phyloP scores from a whole-genome alignment of 208 protist genomes.

The Trypanosoma brucei region DNA sequence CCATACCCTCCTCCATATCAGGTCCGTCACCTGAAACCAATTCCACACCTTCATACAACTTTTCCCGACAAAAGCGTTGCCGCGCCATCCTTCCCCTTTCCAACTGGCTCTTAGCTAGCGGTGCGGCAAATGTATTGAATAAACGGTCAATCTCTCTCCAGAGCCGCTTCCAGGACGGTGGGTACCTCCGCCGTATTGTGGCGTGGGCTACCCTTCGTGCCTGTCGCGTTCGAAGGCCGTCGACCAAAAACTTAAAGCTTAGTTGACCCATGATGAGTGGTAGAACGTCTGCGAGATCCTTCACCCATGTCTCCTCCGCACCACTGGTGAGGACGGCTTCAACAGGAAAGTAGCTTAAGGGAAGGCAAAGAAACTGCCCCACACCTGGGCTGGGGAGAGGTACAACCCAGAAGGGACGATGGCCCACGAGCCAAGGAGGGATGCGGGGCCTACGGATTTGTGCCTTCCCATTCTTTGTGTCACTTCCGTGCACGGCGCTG shows the following conservation, averaged over 20 bases:
- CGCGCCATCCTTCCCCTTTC: slow-evolving; percentile 9
- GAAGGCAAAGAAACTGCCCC: slow-evolving; percentile 33
- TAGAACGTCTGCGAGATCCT: slow-evolving; percentile 17
- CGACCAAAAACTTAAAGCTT: slow-evolving; percentile 4
- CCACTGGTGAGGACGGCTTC: slow-evolving; percentile 45
- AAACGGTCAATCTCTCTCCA: slow-evolving; percentile 24
- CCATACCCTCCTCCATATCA: slow-evolving; percentile 16
- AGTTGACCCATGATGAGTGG: slow-evolving; percentile 8
- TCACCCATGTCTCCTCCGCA: slow-evolving; percentile 43
- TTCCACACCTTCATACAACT: slow-evolving; percentile 18
- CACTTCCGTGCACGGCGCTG: slow-evolving; percentile 1
- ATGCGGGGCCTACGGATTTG: background rate
- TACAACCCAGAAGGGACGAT: slow-evolving; percentile 24
- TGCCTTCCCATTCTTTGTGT: too few relatives aligned
- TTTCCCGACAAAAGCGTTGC: slow-evolving; percentile 22
- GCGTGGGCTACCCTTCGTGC: background rate
- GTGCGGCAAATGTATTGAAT: slow-evolving; percentile 13
- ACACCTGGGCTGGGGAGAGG: slow-evolving; percentile 3
- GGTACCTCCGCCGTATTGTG: slow-evolving; percentile 4
- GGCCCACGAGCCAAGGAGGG: slow-evolving; percentile 19
- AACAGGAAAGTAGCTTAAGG: slow-evolving; percentile 66
- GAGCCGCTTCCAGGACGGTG: slow-evolving; percentile 5
- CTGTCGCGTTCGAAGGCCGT: slow-evolving; percentile 1
- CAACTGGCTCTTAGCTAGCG: slow-evolving; percentile 18
- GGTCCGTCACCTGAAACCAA: slow-evolving; percentile 20